Percentiles rank a stretch among this genome's conserved stretches.
These are phyloP conservation scores for Leptographium flavum DNA, from an alignment of 2,329 filamentous ascomycete species.

Conservation along the genomic window DNA sequence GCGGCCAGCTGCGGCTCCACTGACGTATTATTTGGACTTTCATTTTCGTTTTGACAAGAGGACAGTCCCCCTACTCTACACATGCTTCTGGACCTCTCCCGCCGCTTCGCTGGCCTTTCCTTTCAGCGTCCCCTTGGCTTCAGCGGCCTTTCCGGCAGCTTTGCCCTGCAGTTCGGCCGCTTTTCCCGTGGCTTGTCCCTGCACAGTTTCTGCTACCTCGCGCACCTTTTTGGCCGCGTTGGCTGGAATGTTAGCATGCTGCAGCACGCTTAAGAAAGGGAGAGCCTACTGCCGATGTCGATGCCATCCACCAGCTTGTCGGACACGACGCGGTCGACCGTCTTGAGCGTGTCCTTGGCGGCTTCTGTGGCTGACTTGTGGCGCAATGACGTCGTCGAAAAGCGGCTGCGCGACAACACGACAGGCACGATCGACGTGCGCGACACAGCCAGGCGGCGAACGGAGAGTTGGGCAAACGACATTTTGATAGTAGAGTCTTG, in stretches of 20 bases:
- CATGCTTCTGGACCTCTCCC: constrained; percentile 26
- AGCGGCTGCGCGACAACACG: constrained; percentile 17
- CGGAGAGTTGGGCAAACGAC: neutral
- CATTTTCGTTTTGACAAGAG: no score
- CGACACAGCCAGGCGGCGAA: constrained; percentile 8
- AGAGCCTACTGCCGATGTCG: constrained; percentile 36
- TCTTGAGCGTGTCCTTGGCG: constrained; percentile 45
- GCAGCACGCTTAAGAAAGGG: neutral
- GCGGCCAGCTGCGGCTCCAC: no score
- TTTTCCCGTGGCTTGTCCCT: constrained; percentile 25
- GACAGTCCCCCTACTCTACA: constrained; percentile 19
- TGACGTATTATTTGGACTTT: no score
- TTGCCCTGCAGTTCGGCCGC: constrained; percentile 15
- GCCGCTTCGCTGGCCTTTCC: constrained; percentile 20
- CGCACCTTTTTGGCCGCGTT: constrained; percentile 30
- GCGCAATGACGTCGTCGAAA: constrained; percentile 30
- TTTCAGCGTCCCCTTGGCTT: constrained; percentile 21
- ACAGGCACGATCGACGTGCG: constrained; percentile 15
- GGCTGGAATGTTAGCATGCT: constrained; percentile 15
- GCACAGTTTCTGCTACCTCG: constrained; percentile 16
- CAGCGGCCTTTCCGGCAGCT: constrained; percentile 11
- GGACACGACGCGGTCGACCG: constrained; percentile 43
- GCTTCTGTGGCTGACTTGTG: constrained; percentile 37
- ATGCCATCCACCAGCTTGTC: constrained; percentile 49
- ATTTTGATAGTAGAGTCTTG: no score